Percentiles rank a stretch among this genome's conserved stretches.
Conservation (phyloP, 1,284 basidiomycete species). For the Entoloma clypeatum region DNA sequence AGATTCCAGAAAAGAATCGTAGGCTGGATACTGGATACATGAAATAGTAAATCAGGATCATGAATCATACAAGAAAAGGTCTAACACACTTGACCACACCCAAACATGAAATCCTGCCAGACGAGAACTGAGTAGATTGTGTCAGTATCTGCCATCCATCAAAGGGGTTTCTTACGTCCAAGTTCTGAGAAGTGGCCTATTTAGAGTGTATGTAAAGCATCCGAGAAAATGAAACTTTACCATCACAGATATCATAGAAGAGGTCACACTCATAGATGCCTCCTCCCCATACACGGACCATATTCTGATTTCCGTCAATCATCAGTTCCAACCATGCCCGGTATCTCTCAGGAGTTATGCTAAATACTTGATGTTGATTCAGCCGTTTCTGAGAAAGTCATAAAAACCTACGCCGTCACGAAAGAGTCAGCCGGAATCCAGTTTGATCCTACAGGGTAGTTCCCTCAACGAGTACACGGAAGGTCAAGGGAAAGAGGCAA, state of each 20-base stretch:
- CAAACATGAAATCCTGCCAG: slow-evolving; percentile 90
- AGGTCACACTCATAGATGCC: slow-evolving; percentile 76
- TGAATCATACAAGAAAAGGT: slow-evolving; percentile 1
- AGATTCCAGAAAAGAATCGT: slow-evolving; percentile 64
- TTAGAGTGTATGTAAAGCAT: neutral
- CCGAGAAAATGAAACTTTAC: slow-evolving; percentile 33
- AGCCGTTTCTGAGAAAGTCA: neutral
- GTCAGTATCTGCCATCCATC: slow-evolving; percentile 4
- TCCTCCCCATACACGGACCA: slow-evolving; percentile 82
- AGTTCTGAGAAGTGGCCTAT: slow-evolving; percentile 43
- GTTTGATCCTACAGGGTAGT: slow-evolving; percentile 68
- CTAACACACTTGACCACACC: slow-evolving; percentile 65
- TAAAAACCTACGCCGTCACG: slow-evolving; percentile 60
- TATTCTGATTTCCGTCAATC: slow-evolving; percentile 80
- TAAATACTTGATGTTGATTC: slow-evolving; percentile 18
- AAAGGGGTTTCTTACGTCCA: slow-evolving; percentile 46
- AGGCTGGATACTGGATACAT: slow-evolving; percentile 62
- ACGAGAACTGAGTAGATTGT: slow-evolving; percentile 58
- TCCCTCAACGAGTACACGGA: neutral
- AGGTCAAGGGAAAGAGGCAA: slow-evolving; percentile 14
- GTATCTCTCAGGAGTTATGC: slow-evolving; percentile 57
- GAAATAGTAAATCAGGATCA: slow-evolving; percentile 3
- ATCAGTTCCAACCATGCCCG: slow-evolving; percentile 70
- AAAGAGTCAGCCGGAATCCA: slow-evolving; percentile 94
- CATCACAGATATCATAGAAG: slow-evolving; percentile 81